Evolutionary conservation across 2,329 filamentous ascomycete species (phyloP).

Genomic region (Gremmenia infestans): DNA sequence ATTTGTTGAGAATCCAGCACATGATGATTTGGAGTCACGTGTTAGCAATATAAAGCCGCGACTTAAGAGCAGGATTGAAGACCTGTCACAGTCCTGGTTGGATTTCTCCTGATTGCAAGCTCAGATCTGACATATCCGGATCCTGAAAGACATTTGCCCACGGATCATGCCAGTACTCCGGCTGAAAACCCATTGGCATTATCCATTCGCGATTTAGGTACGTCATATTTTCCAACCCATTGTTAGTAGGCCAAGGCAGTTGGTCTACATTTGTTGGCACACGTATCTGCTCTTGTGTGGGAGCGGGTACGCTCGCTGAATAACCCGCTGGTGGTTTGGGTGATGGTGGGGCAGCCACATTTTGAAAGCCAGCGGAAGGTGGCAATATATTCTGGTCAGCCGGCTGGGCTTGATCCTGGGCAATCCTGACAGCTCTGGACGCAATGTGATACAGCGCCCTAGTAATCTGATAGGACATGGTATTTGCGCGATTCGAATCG

Average conservation of each 20-base stretch:
- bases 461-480: slow-evolving; percentile 5
- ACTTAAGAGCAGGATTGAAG: background rate
- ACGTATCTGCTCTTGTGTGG: background rate
- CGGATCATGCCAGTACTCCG: slow-evolving; percentile 11
- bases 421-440: slow-evolving; percentile 9
- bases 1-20: background rate
- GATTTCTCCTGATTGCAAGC: background rate
- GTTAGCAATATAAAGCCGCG: background rate
- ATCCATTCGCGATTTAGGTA: slow-evolving; percentile 12
- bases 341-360: background rate
- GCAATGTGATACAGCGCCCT: slow-evolving; percentile 10
- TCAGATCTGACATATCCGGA: slow-evolving; percentile 2
- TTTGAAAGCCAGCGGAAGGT: background rate
- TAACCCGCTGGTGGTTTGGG: background rate
- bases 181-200: slow-evolving; percentile 13
- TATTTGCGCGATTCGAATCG: slow-evolving; percentile 5
- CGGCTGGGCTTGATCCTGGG: background rate
- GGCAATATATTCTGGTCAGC: background rate
- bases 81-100: background rate
- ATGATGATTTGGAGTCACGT: background rate
- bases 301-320: background rate
- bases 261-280: background rate
- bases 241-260: background rate
- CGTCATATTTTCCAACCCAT: background rate
- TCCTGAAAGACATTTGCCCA: slow-evolving; percentile 14